A percentile compares a stretch with the other conserved stretches of the same genome.
Evolutionary conservation across 1,139 yeast genomes (phyloP).

Genomic region (Yamadazyma blattariae): DNA sequence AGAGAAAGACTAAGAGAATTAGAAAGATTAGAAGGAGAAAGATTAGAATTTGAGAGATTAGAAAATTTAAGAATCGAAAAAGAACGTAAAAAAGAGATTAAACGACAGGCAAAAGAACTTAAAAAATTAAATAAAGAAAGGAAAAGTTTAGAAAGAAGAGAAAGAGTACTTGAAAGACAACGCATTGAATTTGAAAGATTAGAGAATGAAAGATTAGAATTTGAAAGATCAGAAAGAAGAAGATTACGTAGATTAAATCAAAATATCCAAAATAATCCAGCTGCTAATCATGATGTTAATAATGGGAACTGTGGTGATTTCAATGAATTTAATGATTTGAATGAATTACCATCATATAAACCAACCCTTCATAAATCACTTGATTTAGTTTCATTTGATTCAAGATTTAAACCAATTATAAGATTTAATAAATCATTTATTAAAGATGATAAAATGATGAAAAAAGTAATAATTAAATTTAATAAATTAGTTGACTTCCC

Average conservation of each 20-base stretch:
- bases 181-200: slow-evolving; percentile 2
- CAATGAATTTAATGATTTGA: too few relatives aligned
- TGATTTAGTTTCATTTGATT: slow-evolving; percentile 42
- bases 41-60: slow-evolving; percentile 3
- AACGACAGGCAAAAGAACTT: too few relatives aligned
- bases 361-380: slow-evolving; percentile 33
- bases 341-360: slow-evolving; percentile 38
- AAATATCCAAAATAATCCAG: too few relatives aligned
- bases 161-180: slow-evolving; percentile 1
- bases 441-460: slow-evolving; percentile 23
- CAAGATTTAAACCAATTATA: slow-evolving; percentile 37
- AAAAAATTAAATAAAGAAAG: background rate
- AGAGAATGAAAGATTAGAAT: slow-evolving; percentile 4
- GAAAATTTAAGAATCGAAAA: slow-evolving; percentile 1
- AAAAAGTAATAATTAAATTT: slow-evolving; percentile 26
- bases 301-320: too few relatives aligned
- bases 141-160: slow-evolving; percentile 4
- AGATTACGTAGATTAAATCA: slow-evolving; percentile 1
- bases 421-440: slow-evolving; percentile 34
- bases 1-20: slow-evolving; percentile 2
- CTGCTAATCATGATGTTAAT: too few relatives aligned
- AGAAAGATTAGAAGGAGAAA: slow-evolving; percentile 4
- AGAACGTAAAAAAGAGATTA: slow-evolving; percentile 6
- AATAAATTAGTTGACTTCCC: slow-evolving; percentile 31
- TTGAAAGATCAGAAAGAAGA: slow-evolving; percentile 2